These are phyloP conservation scores for Penicillium coffeae DNA, from an alignment of 495 filamentous ascomycete genomes.

Conservation along the genomic window DNA sequence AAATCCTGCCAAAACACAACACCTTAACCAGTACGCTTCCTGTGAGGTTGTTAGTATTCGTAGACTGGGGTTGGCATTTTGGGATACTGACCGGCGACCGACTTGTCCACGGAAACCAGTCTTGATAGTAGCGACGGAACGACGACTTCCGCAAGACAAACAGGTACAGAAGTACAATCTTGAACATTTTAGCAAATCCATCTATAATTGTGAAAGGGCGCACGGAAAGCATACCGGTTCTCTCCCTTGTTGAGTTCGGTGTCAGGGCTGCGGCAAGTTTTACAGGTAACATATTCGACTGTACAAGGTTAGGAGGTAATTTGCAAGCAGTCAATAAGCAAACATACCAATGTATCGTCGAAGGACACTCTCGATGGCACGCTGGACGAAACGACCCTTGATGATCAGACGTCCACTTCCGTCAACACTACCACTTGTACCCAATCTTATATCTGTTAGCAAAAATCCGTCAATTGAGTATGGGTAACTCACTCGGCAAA, in stretches of 20 bases:
- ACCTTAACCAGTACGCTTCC: conserved; percentile 52
- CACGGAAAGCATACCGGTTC: conserved; percentile 56
- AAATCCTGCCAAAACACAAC: conserved; percentile 12
- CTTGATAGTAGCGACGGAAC: conserved; percentile 96
- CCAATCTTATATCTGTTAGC: conserved; percentile 45
- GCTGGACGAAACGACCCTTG: conserved; percentile 98
- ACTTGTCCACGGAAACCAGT: conserved; percentile 98
- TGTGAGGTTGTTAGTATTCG: neutral
- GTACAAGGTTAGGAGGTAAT: conserved; percentile 11
- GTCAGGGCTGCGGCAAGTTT: conserved; percentile 90
- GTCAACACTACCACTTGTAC: conserved; percentile 91
- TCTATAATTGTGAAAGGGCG: neutral
- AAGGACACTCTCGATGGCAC: conserved; percentile 94
- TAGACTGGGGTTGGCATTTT: neutral
- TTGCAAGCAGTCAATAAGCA: neutral
- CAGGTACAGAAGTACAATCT: conserved; percentile 72
- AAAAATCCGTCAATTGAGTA: neutral
- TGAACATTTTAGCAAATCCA: neutral
- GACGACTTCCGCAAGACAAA: conserved; percentile 85
- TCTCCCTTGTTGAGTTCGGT: conserved; percentile 98
- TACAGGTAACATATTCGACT: conserved; percentile 99
- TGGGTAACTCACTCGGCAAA: conserved; percentile 65
- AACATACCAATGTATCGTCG: conserved; percentile 85
- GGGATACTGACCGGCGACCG: conserved; percentile 64
- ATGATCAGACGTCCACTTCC: conserved; percentile 91